Evolutionary conservation across 129 eudicot genomes (phyloP).

Genomic region (Saussurea involucrata): DNA sequence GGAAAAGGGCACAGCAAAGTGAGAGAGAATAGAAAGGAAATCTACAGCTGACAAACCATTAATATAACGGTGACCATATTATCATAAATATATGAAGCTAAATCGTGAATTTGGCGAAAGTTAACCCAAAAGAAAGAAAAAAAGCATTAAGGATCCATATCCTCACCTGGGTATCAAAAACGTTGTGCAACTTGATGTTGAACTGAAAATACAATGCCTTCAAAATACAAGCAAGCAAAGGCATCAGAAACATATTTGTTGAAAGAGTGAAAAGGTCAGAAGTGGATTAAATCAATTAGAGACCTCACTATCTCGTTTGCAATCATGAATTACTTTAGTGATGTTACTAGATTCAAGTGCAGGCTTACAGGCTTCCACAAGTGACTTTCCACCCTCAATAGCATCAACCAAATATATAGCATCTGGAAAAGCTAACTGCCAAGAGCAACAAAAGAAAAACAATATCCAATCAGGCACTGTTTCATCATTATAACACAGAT

Average conservation of each 20-base stretch:
- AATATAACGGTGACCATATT: not conserved
- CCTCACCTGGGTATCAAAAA: conserved; percentile 89
- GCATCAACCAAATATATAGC: conserved; percentile 92
- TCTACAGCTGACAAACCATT: not conserved
- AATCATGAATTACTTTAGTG: conserved; percentile 98
- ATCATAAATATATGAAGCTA: not conserved
- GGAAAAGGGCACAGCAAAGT: not conserved
- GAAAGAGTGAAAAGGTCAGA: conserved; percentile 7
- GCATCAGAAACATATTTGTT: not conserved
- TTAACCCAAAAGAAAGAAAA: not conserved
- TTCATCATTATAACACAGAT: not conserved
- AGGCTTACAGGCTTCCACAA: conserved; percentile 98
- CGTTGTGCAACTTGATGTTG: conserved; percentile 91
- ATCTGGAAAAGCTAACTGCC: conserved; percentile 84
- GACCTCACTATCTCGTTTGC: conserved; percentile 99
- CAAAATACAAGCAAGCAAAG: conserved; percentile 18
- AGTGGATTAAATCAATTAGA: conserved; percentile 32
- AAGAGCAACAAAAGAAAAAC: not conserved
- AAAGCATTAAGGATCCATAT: not conserved
- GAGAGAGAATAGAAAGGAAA: not conserved
- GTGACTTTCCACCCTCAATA: conserved; percentile 66
- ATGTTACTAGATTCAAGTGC: conserved; percentile 92
- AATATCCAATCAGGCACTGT: not conserved
- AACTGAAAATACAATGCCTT: conserved; percentile 95
- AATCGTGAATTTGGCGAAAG: not conserved